Base-by-base conservation (phyloP, 169 alveolate genomes). In the Cytauxzoon felis region DNA sequence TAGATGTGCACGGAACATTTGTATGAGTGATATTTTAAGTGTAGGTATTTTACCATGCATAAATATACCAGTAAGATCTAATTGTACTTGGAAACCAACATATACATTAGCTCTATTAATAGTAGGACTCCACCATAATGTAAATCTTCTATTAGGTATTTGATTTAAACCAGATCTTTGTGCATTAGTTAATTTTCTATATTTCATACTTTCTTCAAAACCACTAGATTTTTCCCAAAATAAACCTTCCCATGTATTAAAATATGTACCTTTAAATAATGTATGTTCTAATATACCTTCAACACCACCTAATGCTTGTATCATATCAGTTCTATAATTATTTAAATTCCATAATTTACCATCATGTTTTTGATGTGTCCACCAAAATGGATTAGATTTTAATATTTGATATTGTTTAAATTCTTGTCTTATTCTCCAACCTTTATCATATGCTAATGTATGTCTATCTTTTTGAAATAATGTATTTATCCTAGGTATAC, bases 41-140 rank as follows among this genome's bases (percentile, higher is more conserved):
- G 99, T 98, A 8, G 99, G 99, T 11, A 98, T 95, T 88, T 98
- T 98, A 11, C 99, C 99, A 87, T 98, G 99, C 99, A 98, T 98
- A 87, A 98, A 98, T 60, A 98, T 97, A 30, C 99, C 99, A 3
- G 99, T 98, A 51, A 98, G 89, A 79, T 98, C 99, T 57, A 98
- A 82, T 83, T 98, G 99, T 53, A 98, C 99, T 89, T 98, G 98
- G 91, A 97, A 98, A 21, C 99, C 99, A 24, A 98, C 98, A 82
- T 98, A 98, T 24, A 98, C 99, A 89, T 98, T 97, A 68, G 99
- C 99, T 61, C 99, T 90, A 88, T 98, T 98, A 32, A 98, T 96
- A 13, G 99, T 98, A 13, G 99, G 99, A 3, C 98, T 93, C 99
- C 99, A 98, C 99, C 99, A 98, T 42, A 98, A 93, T 27, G 99